These are phyloP conservation scores for Raffaelea arxii DNA, from an alignment of 2,329 filamentous ascomycete species.

Conservation along the genomic window DNA sequence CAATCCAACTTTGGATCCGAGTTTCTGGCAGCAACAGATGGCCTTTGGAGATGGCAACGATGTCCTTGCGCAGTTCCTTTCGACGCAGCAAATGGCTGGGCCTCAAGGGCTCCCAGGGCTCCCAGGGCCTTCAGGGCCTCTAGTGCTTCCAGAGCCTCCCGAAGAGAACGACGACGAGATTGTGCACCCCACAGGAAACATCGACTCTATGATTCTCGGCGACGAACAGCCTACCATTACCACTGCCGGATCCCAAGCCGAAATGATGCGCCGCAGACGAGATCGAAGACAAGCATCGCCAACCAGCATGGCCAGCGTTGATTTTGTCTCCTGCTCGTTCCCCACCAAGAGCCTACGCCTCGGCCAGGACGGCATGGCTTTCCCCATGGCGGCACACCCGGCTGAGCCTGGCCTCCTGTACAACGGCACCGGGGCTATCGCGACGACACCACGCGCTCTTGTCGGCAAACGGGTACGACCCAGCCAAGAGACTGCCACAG, in stretches of 20 bases:
- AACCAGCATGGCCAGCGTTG: slow-evolving; percentile 47
- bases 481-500: slow-evolving; percentile 1
- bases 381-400: slow-evolving; percentile 45
- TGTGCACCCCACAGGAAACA: slow-evolving; percentile 31
- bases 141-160: no score
- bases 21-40: slow-evolving; percentile 44
- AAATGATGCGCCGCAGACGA: slow-evolving; percentile 14
- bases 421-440: slow-evolving; percentile 38
- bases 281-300: slow-evolving; percentile 37
- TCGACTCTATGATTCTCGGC: slow-evolving; percentile 36
- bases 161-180: slow-evolving; percentile 20
- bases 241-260: no score
- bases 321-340: slow-evolving; percentile 55
- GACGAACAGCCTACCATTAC: neutral
- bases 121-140: no score
- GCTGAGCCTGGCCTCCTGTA: slow-evolving; percentile 40
- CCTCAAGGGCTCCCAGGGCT: no score
- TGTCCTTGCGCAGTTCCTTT: no score
- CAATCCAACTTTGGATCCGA: slow-evolving; percentile 44
- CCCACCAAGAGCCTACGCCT: slow-evolving; percentile 40
- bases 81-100: no score
- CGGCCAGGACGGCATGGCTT: slow-evolving; percentile 26
- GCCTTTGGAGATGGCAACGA: slow-evolving; percentile 34
- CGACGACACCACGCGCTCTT: slow-evolving; percentile 47
- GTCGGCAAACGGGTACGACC: slow-evolving; percentile 51